Percentiles rank a stretch among this genome's conserved stretches.
Conservation (phyloP, 208 protist species). For the Blastocrithidia nonstop region DNA sequence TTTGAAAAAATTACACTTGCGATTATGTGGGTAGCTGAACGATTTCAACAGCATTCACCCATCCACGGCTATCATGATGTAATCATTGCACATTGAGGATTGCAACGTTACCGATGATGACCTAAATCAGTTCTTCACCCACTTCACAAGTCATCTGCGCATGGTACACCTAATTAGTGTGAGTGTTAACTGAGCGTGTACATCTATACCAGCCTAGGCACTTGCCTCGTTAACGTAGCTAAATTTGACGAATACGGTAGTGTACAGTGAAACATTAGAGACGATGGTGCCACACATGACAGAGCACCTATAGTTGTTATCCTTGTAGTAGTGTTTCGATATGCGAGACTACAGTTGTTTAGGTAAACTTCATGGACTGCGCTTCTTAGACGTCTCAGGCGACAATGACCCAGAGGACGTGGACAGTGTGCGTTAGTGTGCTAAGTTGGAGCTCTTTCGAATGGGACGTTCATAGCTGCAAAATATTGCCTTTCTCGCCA, state of each 20-base stretch:
- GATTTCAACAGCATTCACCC: constrained; percentile 46
- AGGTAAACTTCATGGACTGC: constrained; percentile 23
- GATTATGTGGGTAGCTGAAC: constrained; percentile 48
- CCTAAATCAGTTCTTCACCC: constrained; percentile 32
- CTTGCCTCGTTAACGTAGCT: constrained; percentile 21
- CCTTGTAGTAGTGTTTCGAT: constrained; percentile 34
- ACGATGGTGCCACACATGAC: constrained; percentile 24
- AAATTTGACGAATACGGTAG: constrained; percentile 26
- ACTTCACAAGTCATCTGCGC: constrained; percentile 25
- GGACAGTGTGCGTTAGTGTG: constrained; percentile 23
- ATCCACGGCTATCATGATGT: constrained; percentile 33
- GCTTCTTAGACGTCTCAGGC: constrained; percentile 65
- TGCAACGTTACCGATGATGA: constrained; percentile 66
- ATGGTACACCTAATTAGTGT: constrained; percentile 38
- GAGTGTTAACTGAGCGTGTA: constrained; percentile 33
- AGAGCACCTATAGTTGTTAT: constrained; percentile 43
- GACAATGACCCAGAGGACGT: constrained; percentile 30
- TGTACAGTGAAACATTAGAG: constrained; percentile 42
- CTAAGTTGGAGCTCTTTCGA: constrained; percentile 53
- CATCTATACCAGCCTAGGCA: constrained; percentile 15
- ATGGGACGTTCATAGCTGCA: constrained; percentile 42
- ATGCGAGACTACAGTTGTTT: constrained; percentile 30
- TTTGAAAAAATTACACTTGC: constrained; percentile 36
- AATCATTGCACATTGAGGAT: constrained; percentile 51
- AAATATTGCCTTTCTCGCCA: constrained; percentile 42